These are phyloP conservation scores for Artemisia tridentata DNA, from an alignment of 129 eudicot species.

Conservation along the genomic window DNA sequence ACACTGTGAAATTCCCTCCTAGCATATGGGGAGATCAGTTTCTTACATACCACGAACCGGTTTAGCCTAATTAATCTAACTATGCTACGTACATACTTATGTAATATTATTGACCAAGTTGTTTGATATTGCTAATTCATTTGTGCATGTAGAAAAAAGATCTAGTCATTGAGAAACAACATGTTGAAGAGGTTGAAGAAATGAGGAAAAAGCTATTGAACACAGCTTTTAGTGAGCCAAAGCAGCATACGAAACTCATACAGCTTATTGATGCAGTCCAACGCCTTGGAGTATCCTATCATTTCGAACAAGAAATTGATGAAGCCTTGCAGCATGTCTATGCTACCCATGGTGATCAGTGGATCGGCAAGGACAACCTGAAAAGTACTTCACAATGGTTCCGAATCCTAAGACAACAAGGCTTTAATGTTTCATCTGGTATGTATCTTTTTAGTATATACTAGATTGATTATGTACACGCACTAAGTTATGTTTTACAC, in stretches of 20 bases:
- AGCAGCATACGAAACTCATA: not conserved
- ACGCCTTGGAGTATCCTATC: conserved; percentile 13
- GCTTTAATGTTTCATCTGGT: conserved; percentile 10
- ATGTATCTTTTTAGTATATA: not conserved
- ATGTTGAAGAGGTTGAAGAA: not conserved
- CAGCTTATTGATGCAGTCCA: not conserved
- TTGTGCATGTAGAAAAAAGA: not conserved
- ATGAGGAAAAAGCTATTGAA: not conserved
- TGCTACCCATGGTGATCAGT: not conserved
- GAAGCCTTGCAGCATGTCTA: conserved; percentile 7
- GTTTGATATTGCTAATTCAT: not conserved
- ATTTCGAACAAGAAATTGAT: conserved; percentile 5
- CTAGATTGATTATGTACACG: too few relatives aligned
- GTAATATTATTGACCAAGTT: not conserved
- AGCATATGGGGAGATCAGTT: conserved; percentile 8
- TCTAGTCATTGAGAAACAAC: not conserved
- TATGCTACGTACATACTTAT: not conserved
- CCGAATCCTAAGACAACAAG: conserved; percentile 15
- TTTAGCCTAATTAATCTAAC: too few relatives aligned
- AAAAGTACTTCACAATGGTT: conserved; percentile 3
- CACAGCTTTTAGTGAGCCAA: not conserved
- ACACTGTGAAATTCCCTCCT: not conserved
- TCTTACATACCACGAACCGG: not conserved
- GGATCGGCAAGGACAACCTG: not conserved
- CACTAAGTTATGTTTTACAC: too few relatives aligned